Conservation (phyloP, 257 asterid species). For the Lavandula angustifolia region DNA sequence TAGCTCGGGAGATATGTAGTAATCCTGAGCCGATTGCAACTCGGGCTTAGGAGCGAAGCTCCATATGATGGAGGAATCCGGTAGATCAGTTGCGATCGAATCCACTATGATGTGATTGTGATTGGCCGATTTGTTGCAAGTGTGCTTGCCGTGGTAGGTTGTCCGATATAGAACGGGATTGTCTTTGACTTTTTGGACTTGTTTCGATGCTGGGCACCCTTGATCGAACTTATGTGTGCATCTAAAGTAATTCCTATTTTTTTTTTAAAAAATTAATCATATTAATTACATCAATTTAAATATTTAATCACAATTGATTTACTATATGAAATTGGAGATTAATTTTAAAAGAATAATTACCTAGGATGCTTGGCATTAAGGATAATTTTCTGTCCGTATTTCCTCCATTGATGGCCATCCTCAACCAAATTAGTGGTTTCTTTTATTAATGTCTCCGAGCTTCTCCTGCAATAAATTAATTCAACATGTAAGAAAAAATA, state of each 20-base stretch:
- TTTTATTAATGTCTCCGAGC: constrained; percentile 38
- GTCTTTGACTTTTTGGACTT: constrained; percentile 56
- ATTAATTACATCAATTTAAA: too few relatives aligned
- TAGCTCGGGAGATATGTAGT: constrained; percentile 23
- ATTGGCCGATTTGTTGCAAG: constrained; percentile 39
- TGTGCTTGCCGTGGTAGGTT: constrained; percentile 60
- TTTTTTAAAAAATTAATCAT: too few relatives aligned
- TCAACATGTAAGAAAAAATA: too few relatives aligned
- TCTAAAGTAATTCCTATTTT: constrained; percentile 54
- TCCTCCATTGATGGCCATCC: constrained; percentile 80
- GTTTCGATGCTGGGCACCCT: constrained; percentile 64
- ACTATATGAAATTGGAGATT: too few relatives aligned
- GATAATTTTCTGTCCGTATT: constrained; percentile 73
- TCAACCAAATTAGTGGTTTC: constrained; percentile 38
- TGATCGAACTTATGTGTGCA: constrained; percentile 75
- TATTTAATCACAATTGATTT: too few relatives aligned
- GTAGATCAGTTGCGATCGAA: not conserved
- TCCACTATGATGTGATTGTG: constrained; percentile 34
- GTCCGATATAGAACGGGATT: constrained; percentile 51
- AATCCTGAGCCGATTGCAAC: not conserved
- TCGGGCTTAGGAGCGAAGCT: constrained; percentile 30
- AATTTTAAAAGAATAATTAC: constrained; percentile 25
- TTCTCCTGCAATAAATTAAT: constrained; percentile 46
- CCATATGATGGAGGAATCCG: constrained; percentile 44
- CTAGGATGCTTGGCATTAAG: constrained; percentile 56